These are phyloP conservation scores for Alternaria burnsii DNA, from an alignment of 2,329 filamentous ascomycete genomes.

Conservation along the genomic window DNA sequence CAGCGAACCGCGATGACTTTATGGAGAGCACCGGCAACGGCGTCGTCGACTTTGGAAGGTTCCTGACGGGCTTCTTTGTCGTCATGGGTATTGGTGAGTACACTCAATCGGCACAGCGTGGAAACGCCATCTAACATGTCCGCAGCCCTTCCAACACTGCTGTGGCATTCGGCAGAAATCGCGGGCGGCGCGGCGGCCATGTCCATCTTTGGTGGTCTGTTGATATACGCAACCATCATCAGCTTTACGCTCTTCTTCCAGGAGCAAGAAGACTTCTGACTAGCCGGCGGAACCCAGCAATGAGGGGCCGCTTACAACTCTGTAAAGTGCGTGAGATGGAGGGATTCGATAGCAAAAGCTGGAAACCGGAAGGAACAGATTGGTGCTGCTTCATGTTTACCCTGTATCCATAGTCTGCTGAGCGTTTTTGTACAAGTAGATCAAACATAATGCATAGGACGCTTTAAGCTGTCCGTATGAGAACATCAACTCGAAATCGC, in stretches of 20 bases:
- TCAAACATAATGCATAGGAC: slow-evolving; percentile 22
- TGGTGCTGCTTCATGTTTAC: slow-evolving; percentile 10
- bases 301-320: slow-evolving; percentile 16
- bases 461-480: neutral
- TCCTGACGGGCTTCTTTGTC: slow-evolving; percentile 93
- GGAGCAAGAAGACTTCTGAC: slow-evolving; percentile 92
- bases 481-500: neutral
- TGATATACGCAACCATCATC: slow-evolving; percentile 98
- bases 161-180: slow-evolving; percentile 88
- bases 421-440: slow-evolving; percentile 41
- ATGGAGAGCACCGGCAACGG: slow-evolving; percentile 84
- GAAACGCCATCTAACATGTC: slow-evolving; percentile 18
- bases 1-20: slow-evolving; percentile 93
- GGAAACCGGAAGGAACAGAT: neutral
- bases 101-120: neutral
- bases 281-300: slow-evolving; percentile 38
- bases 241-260: slow-evolving; percentile 98
- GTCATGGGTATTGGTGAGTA: slow-evolving; percentile 94
- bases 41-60: slow-evolving; percentile 90
- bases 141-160: slow-evolving; percentile 82
- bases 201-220: slow-evolving; percentile 88
- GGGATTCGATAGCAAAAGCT: neutral
- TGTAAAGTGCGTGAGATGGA: neutral
- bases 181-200: slow-evolving; percentile 87
- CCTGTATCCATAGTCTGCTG: slow-evolving; percentile 25